Evolutionary conservation across 306 rosid genomes (phyloP), one percentile per base, ranked within the genome.

Genomic region (Cercis canadensis): DNA sequence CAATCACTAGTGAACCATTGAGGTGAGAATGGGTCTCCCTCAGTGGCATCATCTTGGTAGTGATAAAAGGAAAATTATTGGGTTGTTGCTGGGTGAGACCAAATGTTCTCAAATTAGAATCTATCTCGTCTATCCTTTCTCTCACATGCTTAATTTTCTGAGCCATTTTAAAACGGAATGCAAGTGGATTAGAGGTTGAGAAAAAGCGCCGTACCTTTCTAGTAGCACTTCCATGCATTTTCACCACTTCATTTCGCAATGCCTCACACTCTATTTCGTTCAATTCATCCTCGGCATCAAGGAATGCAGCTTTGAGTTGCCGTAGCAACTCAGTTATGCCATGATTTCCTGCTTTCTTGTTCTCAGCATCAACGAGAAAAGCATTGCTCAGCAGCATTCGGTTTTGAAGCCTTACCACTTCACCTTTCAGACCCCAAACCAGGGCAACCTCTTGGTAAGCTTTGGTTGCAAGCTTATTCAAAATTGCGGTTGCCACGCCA

Each of bases 201-300:
- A 62, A 72, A 46, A 40, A 29, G 2, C 24, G 17, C 0, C 10
- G 4, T 63, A 52, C 58, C 67, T 63, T 68, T 9, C 15, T 3
- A 3, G 19, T 1, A 0, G 13, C 14, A 24, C 75, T 58, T 8
- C 52, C 6, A 6, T 0, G 10, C 10, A 31, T 16, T 6, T 2
- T 45, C 5, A 63, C 4, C 2, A 29, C 55, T 41, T 44, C 10
- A 49, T 14, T 60, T 15, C 49, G 46, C 58, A 67, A 19, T 36
- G 43, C 46, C 24, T 69, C 33, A 3, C 76, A 74, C 0, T 80
- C 53, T 14, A 80, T 32, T n/a, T 69, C 74, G 14, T 69, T 73
- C 7, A 80, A 8, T 36, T 49, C 29, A 33, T 41, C 58, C 17
- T 62, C 64, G 0, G 69, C 69, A 7, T 37, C 53, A 3, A 24